Percentiles rank a stretch among this genome's conserved stretches.
phyloP scores from a whole-genome alignment of 768 basidiomycete species.

The Strobilomyces dryophilus region DNA sequence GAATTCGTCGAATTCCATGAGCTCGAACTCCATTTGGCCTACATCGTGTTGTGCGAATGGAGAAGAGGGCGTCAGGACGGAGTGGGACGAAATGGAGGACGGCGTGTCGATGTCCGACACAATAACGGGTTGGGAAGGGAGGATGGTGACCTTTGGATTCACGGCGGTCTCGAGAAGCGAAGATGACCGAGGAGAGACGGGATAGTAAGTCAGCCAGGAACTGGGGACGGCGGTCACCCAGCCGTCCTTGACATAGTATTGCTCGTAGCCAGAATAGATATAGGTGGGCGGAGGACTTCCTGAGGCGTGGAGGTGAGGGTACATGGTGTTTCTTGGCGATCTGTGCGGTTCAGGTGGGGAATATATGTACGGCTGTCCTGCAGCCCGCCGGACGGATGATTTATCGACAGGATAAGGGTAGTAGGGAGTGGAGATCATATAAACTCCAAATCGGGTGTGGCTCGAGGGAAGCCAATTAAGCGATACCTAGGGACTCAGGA shows the following conservation, averaged over 20 bases:
- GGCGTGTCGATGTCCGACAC: conserved; percentile 29
- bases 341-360: conserved; percentile 23
- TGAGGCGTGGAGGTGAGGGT: conserved; percentile 19
- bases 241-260: conserved; percentile 20
- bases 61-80: conserved; percentile 29
- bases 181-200: conserved; percentile 12
- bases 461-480: conserved; percentile 14
- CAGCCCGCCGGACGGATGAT: conserved; percentile 18
- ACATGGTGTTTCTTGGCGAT: conserved; percentile 24
- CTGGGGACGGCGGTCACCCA: conserved; percentile 10
- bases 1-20: conserved; percentile 31
- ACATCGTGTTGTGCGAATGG: conserved; percentile 23
- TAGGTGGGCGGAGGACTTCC: conserved; percentile 20
- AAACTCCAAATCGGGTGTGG: conserved; percentile 19
- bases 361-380: conserved; percentile 31
- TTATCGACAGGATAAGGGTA: conserved; percentile 27
- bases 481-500: conserved; percentile 17
- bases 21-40: conserved; percentile 5
- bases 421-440: conserved; percentile 31
- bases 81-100: conserved; percentile 29
- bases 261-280: conserved; percentile 23
- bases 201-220: conserved; percentile 21
- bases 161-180: conserved; percentile 15
- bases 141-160: conserved; percentile 28
- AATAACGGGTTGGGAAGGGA: conserved; percentile 18